Evolutionary conservation across 2,329 filamentous ascomycete species (phyloP).

Genomic region (Dothidotthia symphoricarpi): DNA sequence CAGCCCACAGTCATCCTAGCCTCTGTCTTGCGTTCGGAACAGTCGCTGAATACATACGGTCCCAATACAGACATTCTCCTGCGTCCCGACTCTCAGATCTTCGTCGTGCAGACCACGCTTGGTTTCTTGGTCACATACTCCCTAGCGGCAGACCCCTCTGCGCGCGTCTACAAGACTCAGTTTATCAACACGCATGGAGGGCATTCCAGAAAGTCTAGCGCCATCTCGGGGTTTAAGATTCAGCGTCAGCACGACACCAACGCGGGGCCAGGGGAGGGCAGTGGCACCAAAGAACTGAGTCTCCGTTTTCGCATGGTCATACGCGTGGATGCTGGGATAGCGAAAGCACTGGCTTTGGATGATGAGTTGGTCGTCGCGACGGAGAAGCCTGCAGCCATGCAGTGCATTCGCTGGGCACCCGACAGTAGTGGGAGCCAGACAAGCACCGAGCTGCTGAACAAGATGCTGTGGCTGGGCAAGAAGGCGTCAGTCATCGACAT

Average conservation of each 20-base stretch:
- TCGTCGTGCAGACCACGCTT: slow-evolving; percentile 81
- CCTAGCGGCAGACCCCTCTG: slow-evolving; percentile 76
- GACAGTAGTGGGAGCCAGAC: slow-evolving; percentile 81
- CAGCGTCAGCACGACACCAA: slow-evolving; percentile 41
- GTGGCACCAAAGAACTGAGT: slow-evolving; percentile 79
- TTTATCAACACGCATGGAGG: slow-evolving; percentile 58
- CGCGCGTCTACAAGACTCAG: slow-evolving; percentile 79
- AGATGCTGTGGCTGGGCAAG: slow-evolving; percentile 81
- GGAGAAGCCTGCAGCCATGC: slow-evolving; percentile 85
- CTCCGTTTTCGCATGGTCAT: slow-evolving; percentile 97
- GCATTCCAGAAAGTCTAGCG: slow-evolving; percentile 53
- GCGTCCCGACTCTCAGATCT: slow-evolving; percentile 85
- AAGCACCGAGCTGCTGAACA: slow-evolving; percentile 82
- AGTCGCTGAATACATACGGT: slow-evolving; percentile 80
- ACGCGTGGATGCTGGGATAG: slow-evolving; percentile 93
- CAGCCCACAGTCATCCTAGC: slow-evolving; percentile 88
- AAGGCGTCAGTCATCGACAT: slow-evolving; percentile 76
- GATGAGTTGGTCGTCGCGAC: slow-evolving; percentile 93
- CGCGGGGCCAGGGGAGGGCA: slow-evolving; percentile 73
- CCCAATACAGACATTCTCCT: slow-evolving; percentile 80
- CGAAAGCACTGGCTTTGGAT: slow-evolving; percentile 81
- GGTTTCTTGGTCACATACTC: slow-evolving; percentile 95
- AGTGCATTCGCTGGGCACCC: slow-evolving; percentile 93
- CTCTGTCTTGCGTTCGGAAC: slow-evolving; percentile 75
- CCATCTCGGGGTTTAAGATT: slow-evolving; percentile 38